Percentiles rank a stretch among this genome's conserved stretches.
Evolutionary conservation across 2,329 filamentous ascomycete genomes (phyloP).

Genomic region (Emergomyces orientalis): DNA sequence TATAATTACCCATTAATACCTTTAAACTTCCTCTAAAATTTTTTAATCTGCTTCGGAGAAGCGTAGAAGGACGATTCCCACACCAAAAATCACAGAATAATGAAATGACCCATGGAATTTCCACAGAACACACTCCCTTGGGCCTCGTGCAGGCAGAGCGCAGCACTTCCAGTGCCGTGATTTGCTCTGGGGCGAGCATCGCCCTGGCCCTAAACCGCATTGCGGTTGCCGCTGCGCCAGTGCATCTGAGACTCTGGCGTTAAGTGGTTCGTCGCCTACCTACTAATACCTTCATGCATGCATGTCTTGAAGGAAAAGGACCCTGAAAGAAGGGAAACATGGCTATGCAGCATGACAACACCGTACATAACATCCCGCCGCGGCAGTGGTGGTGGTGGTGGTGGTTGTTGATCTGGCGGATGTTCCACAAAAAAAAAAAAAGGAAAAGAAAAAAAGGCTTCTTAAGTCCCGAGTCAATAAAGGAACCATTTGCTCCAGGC

Average conservation of each 20-base stretch:
- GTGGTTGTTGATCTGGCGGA: no score
- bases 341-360: conserved; percentile 1
- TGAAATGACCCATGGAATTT: neutral
- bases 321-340: neutral
- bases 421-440: no score
- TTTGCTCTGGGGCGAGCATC: neutral
- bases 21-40: no score
- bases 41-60: neutral
- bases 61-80: neutral
- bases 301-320: neutral
- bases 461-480: no score
- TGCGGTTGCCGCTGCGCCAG: neutral
- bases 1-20: no score
- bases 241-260: neutral
- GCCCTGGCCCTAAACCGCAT: neutral
- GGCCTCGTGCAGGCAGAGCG: neutral
- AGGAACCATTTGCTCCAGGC: no score
- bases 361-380: neutral
- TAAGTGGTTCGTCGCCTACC: neutral
- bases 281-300: neutral
- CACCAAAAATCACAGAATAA: neutral
- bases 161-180: neutral
- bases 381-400: neutral
- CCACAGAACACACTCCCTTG: neutral
- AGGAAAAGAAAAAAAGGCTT: neutral